Evolutionary conservation across 371 early-diverging fungal species (phyloP), one percentile per base, ranked within the genome.

Genomic region (Rhizopus arrhizus): DNA sequence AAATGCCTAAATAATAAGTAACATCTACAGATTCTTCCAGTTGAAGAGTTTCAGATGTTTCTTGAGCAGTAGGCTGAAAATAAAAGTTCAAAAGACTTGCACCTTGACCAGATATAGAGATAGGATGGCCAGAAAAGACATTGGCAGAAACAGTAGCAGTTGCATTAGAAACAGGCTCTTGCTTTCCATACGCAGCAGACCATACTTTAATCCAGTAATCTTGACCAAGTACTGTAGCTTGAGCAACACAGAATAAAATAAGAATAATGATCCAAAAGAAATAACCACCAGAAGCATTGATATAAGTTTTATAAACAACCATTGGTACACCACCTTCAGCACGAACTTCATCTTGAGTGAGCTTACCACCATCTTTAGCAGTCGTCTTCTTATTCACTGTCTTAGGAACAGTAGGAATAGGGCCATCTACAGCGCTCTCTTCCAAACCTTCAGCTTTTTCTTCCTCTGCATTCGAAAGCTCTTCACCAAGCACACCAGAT

Each of bases 191-290:
- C 3, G 80, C 73, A 49, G 69, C 68, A 46, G 87, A 74, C 78
- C 84, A 85, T 28, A 82, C 75, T 53, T 84, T 81, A 60, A 89
- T 73, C 80, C 86, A 89, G 53, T 82, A 82, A 64, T 88, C 89
- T 54, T 82, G 80, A 15, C 77, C 75, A 22, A 89, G 52, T 28
- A 77, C 67, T 10, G 80, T 60, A 4, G 68, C 61, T 58, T 88
- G 83, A 16, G 78, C 68, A 8, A 78, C 41, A 36, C 83, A 65
- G 56, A 88, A 81, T 16, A 89, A 52, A 9, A 85, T 22, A 1
- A 82, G 51, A 4, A 84, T 56, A 13, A 70, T 54, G 3, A 83
- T 32, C 81, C 87, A 87, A 68, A 80, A 85, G 2, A 69, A 47
- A 45, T 61, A 74, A 0, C 91, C 91, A 38, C 91, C 91, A 3